A percentile compares a stretch with the other conserved stretches of the same genome.
These are phyloP conservation scores for Tolypocladium amazonense DNA, from an alignment of 2,329 filamentous ascomycete species.

Conservation along the genomic window DNA sequence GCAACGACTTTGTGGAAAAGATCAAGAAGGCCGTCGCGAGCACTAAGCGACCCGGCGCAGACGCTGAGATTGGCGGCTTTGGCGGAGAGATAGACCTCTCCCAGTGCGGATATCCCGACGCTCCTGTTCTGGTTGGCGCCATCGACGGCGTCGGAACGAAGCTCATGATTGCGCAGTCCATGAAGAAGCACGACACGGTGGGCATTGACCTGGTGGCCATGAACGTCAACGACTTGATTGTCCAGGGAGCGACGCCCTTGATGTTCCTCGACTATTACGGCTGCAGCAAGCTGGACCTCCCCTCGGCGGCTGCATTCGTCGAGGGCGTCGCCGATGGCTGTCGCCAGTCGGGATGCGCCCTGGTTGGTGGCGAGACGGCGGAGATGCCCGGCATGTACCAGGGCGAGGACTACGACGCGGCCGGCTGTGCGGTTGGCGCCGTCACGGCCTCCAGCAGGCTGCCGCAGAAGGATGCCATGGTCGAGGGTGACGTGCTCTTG, in stretches of 20 bases:
- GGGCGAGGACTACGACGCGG: slow-evolving; percentile 83
- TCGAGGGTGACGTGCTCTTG: slow-evolving; percentile 71
- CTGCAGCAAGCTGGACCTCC: slow-evolving; percentile 75
- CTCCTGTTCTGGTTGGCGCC: slow-evolving; percentile 79
- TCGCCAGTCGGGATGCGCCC: slow-evolving; percentile 70
- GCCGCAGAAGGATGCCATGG: slow-evolving; percentile 67
- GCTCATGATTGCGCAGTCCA: slow-evolving; percentile 86
- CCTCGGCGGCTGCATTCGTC: slow-evolving; percentile 74
- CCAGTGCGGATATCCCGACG: slow-evolving; percentile 59
- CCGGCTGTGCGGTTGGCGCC: slow-evolving; percentile 80
- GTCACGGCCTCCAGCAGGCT: slow-evolving; percentile 61
- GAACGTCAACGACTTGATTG: slow-evolving; percentile 97
- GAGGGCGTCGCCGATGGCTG: slow-evolving; percentile 85
- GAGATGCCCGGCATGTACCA: slow-evolving; percentile 97
- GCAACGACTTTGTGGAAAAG: slow-evolving; percentile 81
- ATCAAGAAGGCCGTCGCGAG: slow-evolving; percentile 87
- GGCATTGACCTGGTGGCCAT: slow-evolving; percentile 96
- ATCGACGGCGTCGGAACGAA: slow-evolving; percentile 97
- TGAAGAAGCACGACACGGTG: slow-evolving; percentile 86
- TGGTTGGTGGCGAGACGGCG: slow-evolving; percentile 95
- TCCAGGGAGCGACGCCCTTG: slow-evolving; percentile 87
- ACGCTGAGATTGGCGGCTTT: slow-evolving; percentile 91
- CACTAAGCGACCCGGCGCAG: slow-evolving; percentile 75
- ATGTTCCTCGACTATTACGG: slow-evolving; percentile 99
- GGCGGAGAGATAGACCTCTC: slow-evolving; percentile 57